phyloP scores from a whole-genome alignment of 1,284 basidiomycete species.

The Pulchroboletus neoregius region DNA sequence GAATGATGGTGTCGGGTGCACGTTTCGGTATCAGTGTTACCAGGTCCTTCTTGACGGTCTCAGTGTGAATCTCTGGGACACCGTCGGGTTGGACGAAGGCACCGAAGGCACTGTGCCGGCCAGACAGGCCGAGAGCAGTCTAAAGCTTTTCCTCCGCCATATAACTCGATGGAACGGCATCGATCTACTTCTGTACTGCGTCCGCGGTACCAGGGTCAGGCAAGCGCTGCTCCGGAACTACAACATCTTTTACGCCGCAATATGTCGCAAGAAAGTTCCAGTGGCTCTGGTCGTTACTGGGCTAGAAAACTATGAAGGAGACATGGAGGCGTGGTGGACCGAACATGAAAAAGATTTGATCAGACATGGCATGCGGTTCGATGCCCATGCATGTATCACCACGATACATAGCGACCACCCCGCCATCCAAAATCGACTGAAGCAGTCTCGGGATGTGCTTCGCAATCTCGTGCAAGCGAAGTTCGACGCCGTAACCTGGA shows the following conservation, averaged over 20 bases:
- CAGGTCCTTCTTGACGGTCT: slow-evolving; percentile 15
- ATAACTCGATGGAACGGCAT: slow-evolving; percentile 26
- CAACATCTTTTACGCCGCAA: slow-evolving; percentile 29
- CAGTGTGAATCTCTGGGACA: slow-evolving; percentile 31
- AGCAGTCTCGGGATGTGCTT: slow-evolving; percentile 20
- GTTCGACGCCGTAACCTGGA: slow-evolving; percentile 15
- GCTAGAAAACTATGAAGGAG: slow-evolving; percentile 33
- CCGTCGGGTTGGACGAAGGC: slow-evolving; percentile 29
- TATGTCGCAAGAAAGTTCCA: slow-evolving; percentile 31
- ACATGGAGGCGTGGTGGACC: slow-evolving; percentile 35
- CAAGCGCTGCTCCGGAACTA: slow-evolving; percentile 29
- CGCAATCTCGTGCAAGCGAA: slow-evolving; percentile 17
- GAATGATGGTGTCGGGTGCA: slow-evolving; percentile 27
- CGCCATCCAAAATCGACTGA: slow-evolving; percentile 23
- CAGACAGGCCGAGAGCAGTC: slow-evolving; percentile 19
- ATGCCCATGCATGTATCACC: slow-evolving; percentile 31
- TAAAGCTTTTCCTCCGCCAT: slow-evolving; percentile 28
- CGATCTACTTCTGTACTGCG: slow-evolving; percentile 33
- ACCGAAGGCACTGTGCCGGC: slow-evolving; percentile 24
- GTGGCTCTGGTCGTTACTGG: slow-evolving; percentile 34
- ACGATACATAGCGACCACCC: slow-evolving; percentile 31
- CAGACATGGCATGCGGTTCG: slow-evolving; percentile 29
- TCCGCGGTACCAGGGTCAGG: slow-evolving; percentile 32
- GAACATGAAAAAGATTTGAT: slow-evolving; percentile 28
- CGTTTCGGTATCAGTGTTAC: slow-evolving; percentile 22